A percentile compares a stretch with the other conserved stretches of the same genome.
phyloP scores from a whole-genome alignment of 1,284 basidiomycete genomes.

The Cystobasidiaceae sp. region DNA sequence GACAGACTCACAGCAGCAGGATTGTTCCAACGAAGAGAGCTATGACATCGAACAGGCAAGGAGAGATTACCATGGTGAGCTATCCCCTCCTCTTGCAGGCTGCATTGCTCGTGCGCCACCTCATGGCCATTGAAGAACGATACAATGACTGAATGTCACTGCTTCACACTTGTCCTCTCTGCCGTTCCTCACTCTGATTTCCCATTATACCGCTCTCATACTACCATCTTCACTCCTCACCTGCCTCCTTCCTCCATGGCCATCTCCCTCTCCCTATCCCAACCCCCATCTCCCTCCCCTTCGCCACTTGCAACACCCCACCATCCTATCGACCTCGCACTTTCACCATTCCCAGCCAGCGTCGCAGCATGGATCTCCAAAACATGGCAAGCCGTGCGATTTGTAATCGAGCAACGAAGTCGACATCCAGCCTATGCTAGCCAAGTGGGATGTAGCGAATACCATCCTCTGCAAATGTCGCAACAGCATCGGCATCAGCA shows the following conservation, averaged over 20 bases:
- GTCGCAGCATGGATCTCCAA: neutral
- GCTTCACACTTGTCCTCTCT: neutral
- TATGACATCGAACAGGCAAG: no score
- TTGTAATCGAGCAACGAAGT: conserved; percentile 16
- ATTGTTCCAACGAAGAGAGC: no score
- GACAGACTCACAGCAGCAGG: no score
- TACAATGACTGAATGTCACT: no score
- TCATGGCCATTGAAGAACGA: no score
- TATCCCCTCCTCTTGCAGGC: no score
- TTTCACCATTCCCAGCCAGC: neutral
- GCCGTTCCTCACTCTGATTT: neutral
- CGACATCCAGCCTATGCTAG: conserved; percentile 4
- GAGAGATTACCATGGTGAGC: no score
- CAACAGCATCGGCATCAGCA: neutral
- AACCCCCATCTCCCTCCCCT: no score
- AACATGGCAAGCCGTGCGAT: conserved; percentile 15
- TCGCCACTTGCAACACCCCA: neutral
- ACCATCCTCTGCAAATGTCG: neutral
- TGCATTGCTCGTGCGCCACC: no score
- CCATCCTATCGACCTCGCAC: neutral
- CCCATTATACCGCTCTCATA: neutral
- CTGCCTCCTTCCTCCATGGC: no score
- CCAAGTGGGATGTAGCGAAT: neutral
- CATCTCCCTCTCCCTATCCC: no score
- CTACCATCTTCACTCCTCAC: no score